phyloP scores from a whole-genome alignment of 1,284 basidiomycete species.

The Boletellus sp. region DNA sequence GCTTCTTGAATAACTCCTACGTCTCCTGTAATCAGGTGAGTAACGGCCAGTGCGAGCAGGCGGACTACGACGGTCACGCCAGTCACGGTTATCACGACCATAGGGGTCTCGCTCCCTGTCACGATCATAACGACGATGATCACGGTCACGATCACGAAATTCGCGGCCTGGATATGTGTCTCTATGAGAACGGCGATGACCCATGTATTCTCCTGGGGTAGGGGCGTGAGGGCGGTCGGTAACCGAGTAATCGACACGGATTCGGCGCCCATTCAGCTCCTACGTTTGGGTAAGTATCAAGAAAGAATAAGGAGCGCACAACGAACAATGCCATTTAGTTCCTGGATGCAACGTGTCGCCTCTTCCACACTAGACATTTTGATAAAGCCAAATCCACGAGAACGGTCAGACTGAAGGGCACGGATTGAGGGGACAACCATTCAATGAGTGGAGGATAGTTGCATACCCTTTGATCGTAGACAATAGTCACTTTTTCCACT shows the following conservation, averaged over 20 bases:
- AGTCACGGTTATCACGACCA: conserved; percentile 53
- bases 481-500: conserved; percentile 95
- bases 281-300: conserved; percentile 30
- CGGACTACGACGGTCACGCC: conserved; percentile 65
- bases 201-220: conserved; percentile 98
- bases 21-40: conserved; percentile 70
- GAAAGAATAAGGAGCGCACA: background rate
- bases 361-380: conserved; percentile 88
- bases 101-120: conserved; percentile 57
- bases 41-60: conserved; percentile 60
- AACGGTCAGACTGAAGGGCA: conserved; percentile 77
- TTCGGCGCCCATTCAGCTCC: conserved; percentile 93
- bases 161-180: conserved; percentile 48
- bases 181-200: conserved; percentile 69
- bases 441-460: conserved; percentile 31
- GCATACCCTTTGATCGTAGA: conserved; percentile 96
- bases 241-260: conserved; percentile 95
- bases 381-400: conserved; percentile 97
- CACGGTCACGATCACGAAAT: conserved; percentile 47
- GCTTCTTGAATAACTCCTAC: conserved; percentile 73
- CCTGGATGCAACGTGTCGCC: conserved; percentile 83
- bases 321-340: conserved; percentile 88
- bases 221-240: conserved; percentile 92
- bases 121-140: conserved; percentile 47
- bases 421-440: conserved; percentile 15